Base-by-base conservation (phyloP, 768 basidiomycete species). In the Phlegmacium glaucopus region DNA sequence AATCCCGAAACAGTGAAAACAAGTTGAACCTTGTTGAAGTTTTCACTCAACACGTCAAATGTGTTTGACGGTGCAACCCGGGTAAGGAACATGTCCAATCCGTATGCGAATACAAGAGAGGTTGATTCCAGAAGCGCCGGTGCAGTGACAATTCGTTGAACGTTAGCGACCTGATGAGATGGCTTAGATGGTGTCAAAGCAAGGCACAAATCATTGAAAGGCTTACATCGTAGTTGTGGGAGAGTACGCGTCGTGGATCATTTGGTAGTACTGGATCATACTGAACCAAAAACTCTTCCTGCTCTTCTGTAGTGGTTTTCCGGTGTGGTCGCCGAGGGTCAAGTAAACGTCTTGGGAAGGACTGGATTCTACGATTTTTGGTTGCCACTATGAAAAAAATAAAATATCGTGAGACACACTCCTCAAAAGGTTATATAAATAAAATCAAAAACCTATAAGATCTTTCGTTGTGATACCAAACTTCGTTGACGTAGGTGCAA, bases 71-170 rank as follows among this genome's bases (percentile, higher is more conserved):
- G 92, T 32, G 89, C 79, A 4, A 90, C 77, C 12, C 92, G 80
- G 9, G 90, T 90, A 22, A 83, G 71, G 77, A 97, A 97, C 53
- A 97, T 73, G 67, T 98, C 95, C 7, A 94, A 74, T 4, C 95
- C 94, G 57, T 85, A 83, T 1, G 84, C 81, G 59, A 97, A 83
- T 22, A 97, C 79, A 6, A 97, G 68, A 0, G 93, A 93, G 0
- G 93, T 97, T 4, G 92, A 94, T 65, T 98, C 95, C 18, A 96
- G 79, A 2, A 90, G 75, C 1, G 94, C 83, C 0, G 94, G 90
- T 0, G 90, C 77, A 2, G 94, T 85, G 12, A 87, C 55, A 40
- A 98, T 84, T 13, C 72, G 70, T 34, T 76, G 74, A n/a, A 82
- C 74, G 42, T 83, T 81, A 11, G 81, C 77, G 27, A 93, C 79